A percentile compares a stretch with the other conserved stretches of the same genome.
phyloP scores from a whole-genome alignment of 371 early-diverging fungal genomes.

The Mucor mucedo region DNA sequence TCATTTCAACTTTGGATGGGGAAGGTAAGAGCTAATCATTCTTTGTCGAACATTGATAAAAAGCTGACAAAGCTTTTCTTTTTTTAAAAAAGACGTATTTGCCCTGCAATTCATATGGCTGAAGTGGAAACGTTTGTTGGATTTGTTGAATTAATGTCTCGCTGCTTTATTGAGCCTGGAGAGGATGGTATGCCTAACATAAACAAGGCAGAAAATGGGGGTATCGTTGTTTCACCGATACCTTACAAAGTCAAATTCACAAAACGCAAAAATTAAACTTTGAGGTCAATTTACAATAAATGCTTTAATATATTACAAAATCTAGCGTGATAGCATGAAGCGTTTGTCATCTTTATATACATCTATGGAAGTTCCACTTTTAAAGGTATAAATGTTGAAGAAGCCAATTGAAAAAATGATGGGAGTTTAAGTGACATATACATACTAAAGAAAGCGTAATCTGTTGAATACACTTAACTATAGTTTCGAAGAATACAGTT shows the following conservation, averaged over 20 bases:
- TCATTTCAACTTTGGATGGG: slow-evolving; percentile 29
- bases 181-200: slow-evolving; percentile 12
- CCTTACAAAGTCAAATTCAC: slow-evolving; percentile 15
- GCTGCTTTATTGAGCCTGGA: slow-evolving; percentile 7
- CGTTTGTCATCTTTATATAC: no score
- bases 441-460: no score
- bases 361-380: no score
- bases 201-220: background rate
- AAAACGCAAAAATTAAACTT: background rate
- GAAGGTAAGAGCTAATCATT: background rate
- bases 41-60: background rate
- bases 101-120: slow-evolving; percentile 9
- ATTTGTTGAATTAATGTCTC: slow-evolving; percentile 6
- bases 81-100: background rate
- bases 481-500: no score
- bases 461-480: no score
- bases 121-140: slow-evolving; percentile 13
- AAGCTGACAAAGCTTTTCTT: no score
- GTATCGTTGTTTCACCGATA: background rate
- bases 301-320: no score
- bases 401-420: no score
- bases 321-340: no score
- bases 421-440: no score
- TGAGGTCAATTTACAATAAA: no score
- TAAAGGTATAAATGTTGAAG: no score